Evolutionary conservation across 108 stramenopile genomes (phyloP).

Genomic region (Conticribra weissflogii): DNA sequence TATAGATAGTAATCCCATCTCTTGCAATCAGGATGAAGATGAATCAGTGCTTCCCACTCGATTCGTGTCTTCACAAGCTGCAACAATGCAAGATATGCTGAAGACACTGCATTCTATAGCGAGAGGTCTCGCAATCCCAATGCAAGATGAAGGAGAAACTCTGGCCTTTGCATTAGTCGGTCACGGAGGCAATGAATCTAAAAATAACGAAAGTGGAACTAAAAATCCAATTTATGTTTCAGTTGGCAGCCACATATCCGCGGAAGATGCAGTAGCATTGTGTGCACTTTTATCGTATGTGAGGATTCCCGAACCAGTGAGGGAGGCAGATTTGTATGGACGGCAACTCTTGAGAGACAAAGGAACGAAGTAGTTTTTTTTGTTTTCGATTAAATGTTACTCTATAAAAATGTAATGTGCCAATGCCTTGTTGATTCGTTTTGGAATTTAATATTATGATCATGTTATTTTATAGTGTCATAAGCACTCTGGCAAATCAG

Average conservation of each 20-base stretch:
- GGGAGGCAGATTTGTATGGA: conserved; percentile 70
- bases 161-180: conserved; percentile 64
- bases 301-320: conserved; percentile 78
- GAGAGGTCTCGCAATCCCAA: conserved; percentile 52
- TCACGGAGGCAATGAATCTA: conserved; percentile 53
- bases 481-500: no score
- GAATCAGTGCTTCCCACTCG: neutral
- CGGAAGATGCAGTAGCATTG: conserved; percentile 52
- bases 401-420: no score
- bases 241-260: conserved; percentile 61
- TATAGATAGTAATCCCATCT: neutral
- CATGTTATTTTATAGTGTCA: no score
- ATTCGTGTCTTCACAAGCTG: neutral
- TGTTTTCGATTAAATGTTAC: no score
- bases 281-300: conserved; percentile 34
- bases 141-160: conserved; percentile 32
- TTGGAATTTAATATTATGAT: no score
- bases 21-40: no score
- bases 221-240: conserved; percentile 73
- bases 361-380: no score
- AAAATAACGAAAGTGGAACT: conserved; percentile 9
- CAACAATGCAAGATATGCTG: conserved; percentile 27
- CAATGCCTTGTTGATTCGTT: no score
- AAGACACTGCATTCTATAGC: conserved; percentile 17
- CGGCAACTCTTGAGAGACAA: conserved; percentile 55